Percentiles rank a stretch among this genome's conserved stretches.
Evolutionary conservation across 176 grass and related monocot genomes (phyloP).

Genomic region (Bonia amplexicaulis): DNA sequence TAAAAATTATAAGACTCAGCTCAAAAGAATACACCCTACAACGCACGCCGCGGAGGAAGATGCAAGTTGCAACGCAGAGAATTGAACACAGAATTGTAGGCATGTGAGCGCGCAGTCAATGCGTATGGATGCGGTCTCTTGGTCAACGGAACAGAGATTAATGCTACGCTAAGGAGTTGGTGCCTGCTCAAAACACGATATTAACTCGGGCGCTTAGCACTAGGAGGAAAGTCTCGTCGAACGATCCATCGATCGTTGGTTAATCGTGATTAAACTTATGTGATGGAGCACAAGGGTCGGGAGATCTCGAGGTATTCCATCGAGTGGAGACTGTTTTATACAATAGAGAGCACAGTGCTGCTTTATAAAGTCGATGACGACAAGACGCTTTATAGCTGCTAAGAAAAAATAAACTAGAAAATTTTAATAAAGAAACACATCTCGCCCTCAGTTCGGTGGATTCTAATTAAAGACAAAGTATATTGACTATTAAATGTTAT

Average conservation of each 20-base stretch:
- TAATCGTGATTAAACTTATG: not conserved
- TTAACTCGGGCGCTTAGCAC: slow-evolving; percentile 11
- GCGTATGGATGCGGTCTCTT: slow-evolving; percentile 7
- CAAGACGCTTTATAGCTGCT: too few species aligned
- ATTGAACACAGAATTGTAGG: slow-evolving; percentile 22
- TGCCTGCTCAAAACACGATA: not conserved
- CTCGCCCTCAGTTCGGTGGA: too few species aligned
- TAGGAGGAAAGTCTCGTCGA: not conserved
- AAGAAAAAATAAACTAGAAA: too few species aligned
- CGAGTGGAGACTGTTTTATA: not conserved
- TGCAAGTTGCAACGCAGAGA: not conserved
- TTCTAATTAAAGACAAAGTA: too few species aligned
- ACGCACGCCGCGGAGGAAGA: not conserved
- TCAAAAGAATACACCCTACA: too few species aligned
- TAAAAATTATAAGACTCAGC: too few species aligned
- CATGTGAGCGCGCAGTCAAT: not conserved
- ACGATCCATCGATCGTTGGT: not conserved
- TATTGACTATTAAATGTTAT: too few species aligned
- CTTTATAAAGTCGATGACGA: too few species aligned
- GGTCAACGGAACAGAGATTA: slow-evolving; percentile 33
- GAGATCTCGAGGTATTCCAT: not conserved
- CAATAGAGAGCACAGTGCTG: too few species aligned
- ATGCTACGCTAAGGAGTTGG: slow-evolving; percentile 1
- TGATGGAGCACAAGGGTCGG: not conserved
- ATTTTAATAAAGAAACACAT: too few species aligned